These are phyloP conservation scores for Malassezia restricta DNA, from an alignment of 1,284 basidiomycete species.

Conservation along the genomic window DNA sequence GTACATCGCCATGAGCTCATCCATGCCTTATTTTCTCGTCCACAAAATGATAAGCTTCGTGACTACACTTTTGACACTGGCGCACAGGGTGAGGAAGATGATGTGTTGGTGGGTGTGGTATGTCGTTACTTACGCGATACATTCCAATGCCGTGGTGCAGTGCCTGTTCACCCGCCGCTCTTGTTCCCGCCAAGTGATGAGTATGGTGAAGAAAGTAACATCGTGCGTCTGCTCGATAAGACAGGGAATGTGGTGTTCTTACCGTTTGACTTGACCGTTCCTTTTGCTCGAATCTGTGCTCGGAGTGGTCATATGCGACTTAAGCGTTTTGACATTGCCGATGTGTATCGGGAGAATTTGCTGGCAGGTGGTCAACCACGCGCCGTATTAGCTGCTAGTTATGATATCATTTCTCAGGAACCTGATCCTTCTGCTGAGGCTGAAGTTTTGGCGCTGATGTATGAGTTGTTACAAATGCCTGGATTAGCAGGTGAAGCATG, in stretches of 20 bases:
- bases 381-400: constrained; percentile 41
- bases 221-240: constrained; percentile 67
- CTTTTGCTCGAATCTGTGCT: constrained; percentile 74
- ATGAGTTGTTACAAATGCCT: constrained; percentile 40
- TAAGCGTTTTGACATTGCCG: constrained; percentile 70
- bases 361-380: constrained; percentile 46
- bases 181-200: constrained; percentile 59
- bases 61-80: constrained; percentile 70
- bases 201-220: constrained; percentile 70
- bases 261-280: constrained; percentile 51
- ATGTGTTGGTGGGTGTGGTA: constrained; percentile 63
- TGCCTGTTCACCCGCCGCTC: constrained; percentile 70
- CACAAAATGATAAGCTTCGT: constrained; percentile 56
- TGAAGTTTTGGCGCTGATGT: constrained; percentile 35
- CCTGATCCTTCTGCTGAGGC: constrained; percentile 43
- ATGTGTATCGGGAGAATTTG: constrained; percentile 44
- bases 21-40: constrained; percentile 25
- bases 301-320: constrained; percentile 63
- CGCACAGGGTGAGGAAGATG: constrained; percentile 58
- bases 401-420: constrained; percentile 45
- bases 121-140: constrained; percentile 63
- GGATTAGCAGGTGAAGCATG: constrained; percentile 33
- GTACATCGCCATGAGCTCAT: constrained; percentile 35
- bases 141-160: constrained; percentile 76
- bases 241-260: constrained; percentile 45